phyloP scores from a whole-genome alignment of 345 rosid genomes.

The Bruguiera parviflora region DNA sequence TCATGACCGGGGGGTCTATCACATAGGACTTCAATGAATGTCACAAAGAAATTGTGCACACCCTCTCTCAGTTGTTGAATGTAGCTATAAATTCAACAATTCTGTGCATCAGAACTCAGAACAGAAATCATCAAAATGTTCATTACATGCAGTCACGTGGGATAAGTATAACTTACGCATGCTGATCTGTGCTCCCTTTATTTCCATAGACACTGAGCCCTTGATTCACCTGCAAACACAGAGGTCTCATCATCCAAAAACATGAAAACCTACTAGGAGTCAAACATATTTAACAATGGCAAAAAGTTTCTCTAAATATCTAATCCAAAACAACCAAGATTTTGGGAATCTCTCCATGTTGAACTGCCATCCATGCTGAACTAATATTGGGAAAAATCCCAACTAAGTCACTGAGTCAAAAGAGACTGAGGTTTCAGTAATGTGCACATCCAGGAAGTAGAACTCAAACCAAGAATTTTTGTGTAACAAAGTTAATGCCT shows the following conservation, averaged over 20 bases:
- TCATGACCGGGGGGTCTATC: constrained; percentile 99
- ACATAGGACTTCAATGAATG: constrained; percentile 92
- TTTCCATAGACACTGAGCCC: constrained; percentile 94
- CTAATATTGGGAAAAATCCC: not conserved
- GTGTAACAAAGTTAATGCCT: too few species aligned
- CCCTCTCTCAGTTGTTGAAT: constrained; percentile 99
- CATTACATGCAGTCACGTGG: not conserved
- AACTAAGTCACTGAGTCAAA: too few species aligned
- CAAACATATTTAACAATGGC: not conserved
- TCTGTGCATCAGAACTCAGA: constrained; percentile 1
- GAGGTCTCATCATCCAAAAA: constrained; percentile 6
- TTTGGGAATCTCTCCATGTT: not conserved
- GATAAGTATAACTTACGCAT: constrained; percentile 65
- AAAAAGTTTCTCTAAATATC: not conserved
- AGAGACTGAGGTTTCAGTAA: too few species aligned
- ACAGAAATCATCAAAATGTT: not conserved
- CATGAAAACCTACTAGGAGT: not conserved
- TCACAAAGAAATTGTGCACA: constrained; percentile 91
- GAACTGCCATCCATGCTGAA: not conserved
- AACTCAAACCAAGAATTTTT: too few species aligned
- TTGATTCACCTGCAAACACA: constrained; percentile 79
- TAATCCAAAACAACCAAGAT: not conserved
- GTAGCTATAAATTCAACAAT: constrained; percentile 46
- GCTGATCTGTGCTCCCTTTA: constrained; percentile 99
- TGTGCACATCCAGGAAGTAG: too few species aligned